phyloP scores from a whole-genome alignment of 2,329 filamentous ascomycete species.

The Apiospora sp. region DNA sequence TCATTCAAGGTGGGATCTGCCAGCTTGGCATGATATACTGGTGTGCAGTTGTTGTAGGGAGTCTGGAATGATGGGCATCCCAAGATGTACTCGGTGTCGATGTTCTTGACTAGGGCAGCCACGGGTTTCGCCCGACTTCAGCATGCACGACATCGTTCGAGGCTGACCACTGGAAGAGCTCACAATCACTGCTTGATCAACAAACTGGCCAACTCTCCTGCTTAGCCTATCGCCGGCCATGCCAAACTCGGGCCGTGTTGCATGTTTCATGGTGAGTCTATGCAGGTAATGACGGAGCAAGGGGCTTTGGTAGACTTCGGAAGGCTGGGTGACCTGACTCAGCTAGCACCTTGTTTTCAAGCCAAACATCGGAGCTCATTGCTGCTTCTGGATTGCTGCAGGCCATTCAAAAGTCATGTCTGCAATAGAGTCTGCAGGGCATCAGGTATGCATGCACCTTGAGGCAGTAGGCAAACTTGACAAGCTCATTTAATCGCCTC shows the following conservation, averaged over 20 bases:
- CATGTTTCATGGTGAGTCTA: background rate
- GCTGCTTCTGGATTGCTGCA: too few species aligned
- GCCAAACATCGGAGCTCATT: background rate
- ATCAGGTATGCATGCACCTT: background rate
- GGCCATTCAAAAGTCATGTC: too few species aligned
- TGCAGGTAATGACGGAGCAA: too few species aligned
- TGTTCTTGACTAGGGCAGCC: background rate
- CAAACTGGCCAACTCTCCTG: background rate
- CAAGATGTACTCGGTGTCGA: background rate
- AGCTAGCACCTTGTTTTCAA: background rate
- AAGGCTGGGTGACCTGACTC: background rate
- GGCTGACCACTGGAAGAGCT: background rate
- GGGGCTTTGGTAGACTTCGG: background rate
- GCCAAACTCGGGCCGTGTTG: background rate
- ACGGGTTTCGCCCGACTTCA: background rate
- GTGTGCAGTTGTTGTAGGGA: background rate
- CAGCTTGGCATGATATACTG: background rate
- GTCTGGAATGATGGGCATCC: background rate
- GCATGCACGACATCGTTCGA: background rate
- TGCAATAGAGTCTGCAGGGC: background rate
- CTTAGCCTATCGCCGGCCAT: background rate
- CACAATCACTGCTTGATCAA: background rate
- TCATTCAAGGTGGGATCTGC: background rate
- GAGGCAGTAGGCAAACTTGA: background rate
- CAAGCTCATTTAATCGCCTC: too few species aligned